Conservation (phyloP, 768 basidiomycete genomes). For the Hericium alpestre region DNA sequence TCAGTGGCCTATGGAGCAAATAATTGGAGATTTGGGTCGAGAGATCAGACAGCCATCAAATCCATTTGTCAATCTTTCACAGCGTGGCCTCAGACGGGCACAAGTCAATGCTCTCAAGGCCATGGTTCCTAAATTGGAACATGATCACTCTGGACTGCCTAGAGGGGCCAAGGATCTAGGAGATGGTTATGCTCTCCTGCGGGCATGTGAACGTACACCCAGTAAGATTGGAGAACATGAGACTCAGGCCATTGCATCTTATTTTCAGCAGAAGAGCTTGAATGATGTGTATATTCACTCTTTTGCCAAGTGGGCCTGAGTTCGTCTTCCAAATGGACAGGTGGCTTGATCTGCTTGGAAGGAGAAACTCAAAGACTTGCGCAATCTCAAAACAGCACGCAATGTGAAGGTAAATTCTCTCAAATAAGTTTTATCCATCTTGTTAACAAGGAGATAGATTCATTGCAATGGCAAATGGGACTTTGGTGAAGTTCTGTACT, state of each 20-base stretch:
- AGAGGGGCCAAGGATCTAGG: conserved; percentile 13
- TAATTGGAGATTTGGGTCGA: conserved; percentile 15
- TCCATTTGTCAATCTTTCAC: conserved; percentile 20
- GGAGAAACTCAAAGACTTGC: background rate
- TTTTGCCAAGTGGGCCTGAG: conserved; percentile 6
- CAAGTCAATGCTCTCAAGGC: conserved; percentile 18
- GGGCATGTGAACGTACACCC: background rate
- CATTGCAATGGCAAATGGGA: background rate
- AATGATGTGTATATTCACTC: background rate
- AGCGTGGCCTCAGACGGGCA: conserved; percentile 6
- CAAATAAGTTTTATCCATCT: background rate
- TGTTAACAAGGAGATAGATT: background rate
- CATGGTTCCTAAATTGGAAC: conserved; percentile 13
- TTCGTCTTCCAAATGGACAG: conserved; percentile 6
- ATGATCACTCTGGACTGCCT: background rate
- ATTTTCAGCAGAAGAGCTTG: background rate
- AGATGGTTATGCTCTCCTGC: conserved; percentile 14
- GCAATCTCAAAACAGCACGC: background rate
- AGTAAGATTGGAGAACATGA: background rate
- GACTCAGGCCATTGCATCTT: background rate
- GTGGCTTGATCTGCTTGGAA: conserved; percentile 12
- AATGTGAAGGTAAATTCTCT: background rate
- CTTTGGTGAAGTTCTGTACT: conserved; percentile 6
- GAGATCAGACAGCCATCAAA: conserved; percentile 20
- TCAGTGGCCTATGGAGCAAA: conserved; percentile 25